A percentile compares a stretch with the other conserved stretches of the same genome.
phyloP scores from a whole-genome alignment of 2,329 filamentous ascomycete genomes.

The Penicillium oxalicum region DNA sequence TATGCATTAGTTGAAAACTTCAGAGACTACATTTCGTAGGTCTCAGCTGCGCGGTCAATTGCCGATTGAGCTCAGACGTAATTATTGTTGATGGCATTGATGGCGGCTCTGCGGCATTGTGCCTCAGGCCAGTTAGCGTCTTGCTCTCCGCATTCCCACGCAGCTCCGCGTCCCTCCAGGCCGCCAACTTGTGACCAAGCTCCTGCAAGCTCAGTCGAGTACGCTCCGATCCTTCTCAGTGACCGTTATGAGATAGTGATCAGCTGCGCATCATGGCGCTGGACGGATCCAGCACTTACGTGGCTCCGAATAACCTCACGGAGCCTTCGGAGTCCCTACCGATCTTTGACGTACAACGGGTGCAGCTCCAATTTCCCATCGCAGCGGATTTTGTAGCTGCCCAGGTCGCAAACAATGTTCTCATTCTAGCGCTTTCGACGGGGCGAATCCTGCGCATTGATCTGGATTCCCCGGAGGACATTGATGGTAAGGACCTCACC shows the following conservation, averaged over 20 bases:
- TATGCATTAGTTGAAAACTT: too few relatives aligned
- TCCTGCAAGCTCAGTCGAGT: slow-evolving; percentile 20
- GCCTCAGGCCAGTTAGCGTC: slow-evolving; percentile 9
- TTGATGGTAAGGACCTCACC: slow-evolving; percentile 61
- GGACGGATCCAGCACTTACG: slow-evolving; percentile 66
- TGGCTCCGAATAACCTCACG: slow-evolving; percentile 57
- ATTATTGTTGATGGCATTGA: too few relatives aligned
- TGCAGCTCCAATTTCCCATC: slow-evolving; percentile 89
- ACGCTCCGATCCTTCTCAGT: slow-evolving; percentile 11
- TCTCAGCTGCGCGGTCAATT: too few relatives aligned
- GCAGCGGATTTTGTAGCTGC: slow-evolving; percentile 94
- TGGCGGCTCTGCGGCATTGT: neutral
- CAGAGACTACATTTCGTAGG: too few relatives aligned
- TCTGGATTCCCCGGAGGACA: slow-evolving; percentile 86
- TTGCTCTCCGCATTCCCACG: slow-evolving; percentile 13
- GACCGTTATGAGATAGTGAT: slow-evolving; percentile 28
- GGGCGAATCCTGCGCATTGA: slow-evolving; percentile 92
- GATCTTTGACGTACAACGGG: slow-evolving; percentile 90
- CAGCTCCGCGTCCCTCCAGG: slow-evolving; percentile 3
- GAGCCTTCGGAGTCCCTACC: slow-evolving; percentile 63
- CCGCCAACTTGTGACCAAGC: slow-evolving; percentile 13
- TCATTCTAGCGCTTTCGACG: slow-evolving; percentile 85
- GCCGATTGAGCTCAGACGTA: too few relatives aligned
- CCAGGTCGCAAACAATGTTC: slow-evolving; percentile 94
- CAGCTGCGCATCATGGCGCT: slow-evolving; percentile 57